Evolutionary conservation across 805 yeast genomes (phyloP).

Genomic region (Wickerhamomyces hampshirensis): DNA sequence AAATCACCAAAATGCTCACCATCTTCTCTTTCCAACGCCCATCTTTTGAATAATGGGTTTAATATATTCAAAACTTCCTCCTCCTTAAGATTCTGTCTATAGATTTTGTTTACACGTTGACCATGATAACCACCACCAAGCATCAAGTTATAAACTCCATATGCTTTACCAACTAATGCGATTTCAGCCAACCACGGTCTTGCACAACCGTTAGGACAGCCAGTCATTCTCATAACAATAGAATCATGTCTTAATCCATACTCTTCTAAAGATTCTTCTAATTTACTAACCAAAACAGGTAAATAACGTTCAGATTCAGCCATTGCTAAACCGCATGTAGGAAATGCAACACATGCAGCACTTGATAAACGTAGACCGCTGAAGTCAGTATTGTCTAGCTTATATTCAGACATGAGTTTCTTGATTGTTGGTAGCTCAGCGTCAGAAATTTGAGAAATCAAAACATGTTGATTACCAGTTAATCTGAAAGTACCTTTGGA

Average conservation of each 20-base stretch:
- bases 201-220: slow-evolving; percentile 98
- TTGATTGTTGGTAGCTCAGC: slow-evolving; percentile 61
- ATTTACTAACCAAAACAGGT: slow-evolving; percentile 74
- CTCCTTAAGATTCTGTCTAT: slow-evolving; percentile 83
- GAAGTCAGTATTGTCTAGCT: slow-evolving; percentile 77
- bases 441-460: slow-evolving; percentile 70
- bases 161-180: slow-evolving; percentile 93
- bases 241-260: slow-evolving; percentile 92
- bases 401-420: slow-evolving; percentile 60
- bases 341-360: slow-evolving; percentile 96
- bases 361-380: slow-evolving; percentile 85
- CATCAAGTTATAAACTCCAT: slow-evolving; percentile 88
- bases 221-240: slow-evolving; percentile 96
- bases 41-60: slow-evolving; percentile 85
- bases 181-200: slow-evolving; percentile 98
- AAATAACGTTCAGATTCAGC: slow-evolving; percentile 92
- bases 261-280: slow-evolving; percentile 86
- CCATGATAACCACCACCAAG: slow-evolving; percentile 96
- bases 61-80: slow-evolving; percentile 75
- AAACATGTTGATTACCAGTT: slow-evolving; percentile 93
- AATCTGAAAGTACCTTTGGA: slow-evolving; percentile 84
- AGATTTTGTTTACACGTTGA: slow-evolving; percentile 85
- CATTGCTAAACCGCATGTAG: slow-evolving; percentile 98
- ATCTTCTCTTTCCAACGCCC: slow-evolving; percentile 88
- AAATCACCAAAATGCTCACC: slow-evolving; percentile 97